Base-by-base conservation (phyloP, 2,329 filamentous ascomycete species). In the Trichoderma polysporum region DNA sequence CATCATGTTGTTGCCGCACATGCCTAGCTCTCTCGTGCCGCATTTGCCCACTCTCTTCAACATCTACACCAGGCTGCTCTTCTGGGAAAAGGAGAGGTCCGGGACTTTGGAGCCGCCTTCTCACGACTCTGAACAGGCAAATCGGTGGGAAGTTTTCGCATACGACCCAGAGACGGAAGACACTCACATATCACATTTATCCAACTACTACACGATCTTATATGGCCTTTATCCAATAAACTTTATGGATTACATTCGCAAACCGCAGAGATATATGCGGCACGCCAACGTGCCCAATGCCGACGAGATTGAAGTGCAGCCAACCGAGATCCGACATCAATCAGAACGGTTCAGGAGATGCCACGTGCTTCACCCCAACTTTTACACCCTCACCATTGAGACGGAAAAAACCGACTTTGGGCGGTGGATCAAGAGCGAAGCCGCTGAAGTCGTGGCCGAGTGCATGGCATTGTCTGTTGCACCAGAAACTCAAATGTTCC, bases 211-310 rank as follows among this genome's bases (percentile, higher is more conserved):
- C 72, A 94, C 91, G 2, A 90, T 93, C 29, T 82, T 95, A 0
- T 95, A 95, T 71, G 92, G 92, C 0, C 80, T 95, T 4, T 95
- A 94, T 70, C 92, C 92, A 1, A 86, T 94, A 74, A 94, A 94
- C 75, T 93, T 95, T 72, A 91, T 93, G 86, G 90, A 90, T 76
- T 95, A 94, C 74, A 90, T 95, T 69, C 86, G 91, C 66, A 94
- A 94, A 74, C 91, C 92, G 3, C 88, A 93, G 71, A 87, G 90
- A 70, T 94, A 91, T 74, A 81, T 95, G 10, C 89, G 92, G 54
- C 89, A 91, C 73, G 87, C 90, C 47, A 87, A 92, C 70, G 90
- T 88, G 35, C 83, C 86, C 4, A 87, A 89, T 57, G 85, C 88
- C 1, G 90, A 93, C 69, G 90, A 92, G 64, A 85, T 94, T 50